These are phyloP conservation scores for Wickerhamomyces kurtzmanii DNA, from an alignment of 805 yeast species.

Conservation along the genomic window DNA sequence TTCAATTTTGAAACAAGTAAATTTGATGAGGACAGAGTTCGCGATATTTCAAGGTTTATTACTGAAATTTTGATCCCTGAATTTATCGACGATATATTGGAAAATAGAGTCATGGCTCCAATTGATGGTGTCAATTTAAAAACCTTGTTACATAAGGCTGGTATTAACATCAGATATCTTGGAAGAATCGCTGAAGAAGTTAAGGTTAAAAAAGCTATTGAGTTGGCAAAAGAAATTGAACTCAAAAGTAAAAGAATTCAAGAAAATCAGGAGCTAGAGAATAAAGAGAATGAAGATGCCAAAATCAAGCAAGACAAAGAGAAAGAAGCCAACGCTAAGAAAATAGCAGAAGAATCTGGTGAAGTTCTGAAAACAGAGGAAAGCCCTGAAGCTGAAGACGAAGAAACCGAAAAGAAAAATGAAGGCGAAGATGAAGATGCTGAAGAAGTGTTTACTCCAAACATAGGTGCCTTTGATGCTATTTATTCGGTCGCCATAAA, in stretches of 20 bases:
- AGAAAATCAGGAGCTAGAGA: slow-evolving; percentile 16
- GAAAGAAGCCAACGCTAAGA: slow-evolving; percentile 6
- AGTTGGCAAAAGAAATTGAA: slow-evolving; percentile 21
- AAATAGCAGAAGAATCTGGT: slow-evolving; percentile 12
- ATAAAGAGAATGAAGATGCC: slow-evolving; percentile 15
- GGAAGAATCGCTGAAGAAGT: slow-evolving; percentile 43
- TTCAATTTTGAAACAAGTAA: slow-evolving; percentile 22
- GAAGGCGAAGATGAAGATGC: slow-evolving; percentile 8
- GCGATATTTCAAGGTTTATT: slow-evolving; percentile 61
- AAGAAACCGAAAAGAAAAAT: slow-evolving; percentile 13
- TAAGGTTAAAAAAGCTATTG: slow-evolving; percentile 18
- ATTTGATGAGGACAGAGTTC: slow-evolving; percentile 40
- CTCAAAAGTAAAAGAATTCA: no score
- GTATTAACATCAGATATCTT: slow-evolving; percentile 84
- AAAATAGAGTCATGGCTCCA: slow-evolving; percentile 47
- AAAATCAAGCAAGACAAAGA: slow-evolving; percentile 11
- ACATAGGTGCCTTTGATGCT: slow-evolving; percentile 6
- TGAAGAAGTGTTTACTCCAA: slow-evolving; percentile 5
- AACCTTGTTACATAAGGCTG: slow-evolving; percentile 59
- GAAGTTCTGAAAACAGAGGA: slow-evolving; percentile 12
- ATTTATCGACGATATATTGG: slow-evolving; percentile 42
- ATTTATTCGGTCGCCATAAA: slow-evolving; percentile 10
- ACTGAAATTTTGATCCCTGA: slow-evolving; percentile 49
- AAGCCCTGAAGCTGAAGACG: slow-evolving; percentile 7
- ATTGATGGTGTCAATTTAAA: slow-evolving; percentile 75